Base-by-base conservation (phyloP, 345 rosid genomes). In the Gynandropsis gynandra region DNA sequence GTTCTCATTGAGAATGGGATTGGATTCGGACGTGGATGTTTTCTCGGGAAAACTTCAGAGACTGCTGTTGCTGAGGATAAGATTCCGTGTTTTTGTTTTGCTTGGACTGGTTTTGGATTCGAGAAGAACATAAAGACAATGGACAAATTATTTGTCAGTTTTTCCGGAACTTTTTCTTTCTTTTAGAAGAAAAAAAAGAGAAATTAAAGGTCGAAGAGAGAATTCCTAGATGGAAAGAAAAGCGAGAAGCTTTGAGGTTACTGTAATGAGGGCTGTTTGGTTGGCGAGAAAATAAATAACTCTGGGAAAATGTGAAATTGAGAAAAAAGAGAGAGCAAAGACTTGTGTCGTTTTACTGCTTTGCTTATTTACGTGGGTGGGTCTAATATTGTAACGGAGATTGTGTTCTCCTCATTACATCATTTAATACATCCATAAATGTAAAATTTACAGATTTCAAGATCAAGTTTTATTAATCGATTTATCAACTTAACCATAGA, bases 1-100 rank as follows among this genome's bases (percentile, higher is more conserved):
- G 19, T 50, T 65, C 67, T n/a, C n/a, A n/a, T 66, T 64, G 70
- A 56, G 36, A 21, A 16, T 46, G 35, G 49, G 80, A 72, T 80
- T 48, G 61, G 5, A 2, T 24, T 24, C 29, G 5, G 29, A 24
- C 2, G 5, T 24, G 29, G 29, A 10, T 21, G 12, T 39, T 41
- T 47, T 62, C 61, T 46, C 0, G 16, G 27, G 31, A 41, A 47
- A 24, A 21, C 11, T 8, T 4, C 5, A 10, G n/a, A 13, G 14
- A 32, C 18, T 10, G 63, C n/a, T n/a, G n/a, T n/a, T n/a, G n/a
- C 1, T 29, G 47, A 29, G 21, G 29, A 47, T 66, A 52, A 46
- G 70, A 53, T 46, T 66, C 61, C 59, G 35, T 47, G 56, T 46
- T 53, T 65, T 58, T 66, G 70, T 59, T 66, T 65, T 66, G 50